Conservation (phyloP, 768 basidiomycete genomes). For the Mycena chlorophos region DNA sequence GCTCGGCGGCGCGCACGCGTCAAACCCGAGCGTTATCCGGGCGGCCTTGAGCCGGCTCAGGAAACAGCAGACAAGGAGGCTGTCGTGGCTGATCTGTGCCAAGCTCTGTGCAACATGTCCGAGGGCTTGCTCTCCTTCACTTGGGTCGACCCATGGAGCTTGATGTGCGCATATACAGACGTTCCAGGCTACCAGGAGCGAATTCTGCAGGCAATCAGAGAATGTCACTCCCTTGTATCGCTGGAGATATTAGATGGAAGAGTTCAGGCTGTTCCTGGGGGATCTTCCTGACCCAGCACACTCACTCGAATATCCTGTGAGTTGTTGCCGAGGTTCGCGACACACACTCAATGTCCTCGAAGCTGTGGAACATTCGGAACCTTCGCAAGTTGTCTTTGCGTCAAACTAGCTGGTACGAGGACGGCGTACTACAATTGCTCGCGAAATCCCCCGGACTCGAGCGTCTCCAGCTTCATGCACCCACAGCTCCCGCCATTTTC, state of each 20-base stretch:
- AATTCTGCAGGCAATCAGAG: constrained; percentile 4
- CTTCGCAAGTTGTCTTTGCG: neutral
- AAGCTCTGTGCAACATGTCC: constrained; percentile 14
- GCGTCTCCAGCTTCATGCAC: neutral
- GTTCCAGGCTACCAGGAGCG: neutral
- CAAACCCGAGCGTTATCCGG: constrained; percentile 12
- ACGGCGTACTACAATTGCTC: too few species aligned
- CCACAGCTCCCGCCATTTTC: neutral
- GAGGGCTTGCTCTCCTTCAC: constrained; percentile 7
- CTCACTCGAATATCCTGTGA: constrained; percentile 3
- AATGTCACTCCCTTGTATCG: neutral
- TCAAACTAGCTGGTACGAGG: neutral
- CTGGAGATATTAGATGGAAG: neutral
- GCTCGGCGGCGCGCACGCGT: neutral
- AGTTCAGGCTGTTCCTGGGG: neutral
- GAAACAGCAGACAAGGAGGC: neutral
- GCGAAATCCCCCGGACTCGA: too few species aligned
- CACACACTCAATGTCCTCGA: neutral
- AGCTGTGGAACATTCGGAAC: too few species aligned
- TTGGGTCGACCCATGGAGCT: constrained; percentile 8
- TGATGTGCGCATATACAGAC: neutral
- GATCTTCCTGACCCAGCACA: neutral
- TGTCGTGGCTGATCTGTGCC: constrained; percentile 4
- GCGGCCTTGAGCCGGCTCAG: neutral
- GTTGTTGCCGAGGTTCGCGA: neutral